Evolutionary conservation across 148 eudicot species (phyloP).

Genomic region (Diospyros kaki): DNA sequence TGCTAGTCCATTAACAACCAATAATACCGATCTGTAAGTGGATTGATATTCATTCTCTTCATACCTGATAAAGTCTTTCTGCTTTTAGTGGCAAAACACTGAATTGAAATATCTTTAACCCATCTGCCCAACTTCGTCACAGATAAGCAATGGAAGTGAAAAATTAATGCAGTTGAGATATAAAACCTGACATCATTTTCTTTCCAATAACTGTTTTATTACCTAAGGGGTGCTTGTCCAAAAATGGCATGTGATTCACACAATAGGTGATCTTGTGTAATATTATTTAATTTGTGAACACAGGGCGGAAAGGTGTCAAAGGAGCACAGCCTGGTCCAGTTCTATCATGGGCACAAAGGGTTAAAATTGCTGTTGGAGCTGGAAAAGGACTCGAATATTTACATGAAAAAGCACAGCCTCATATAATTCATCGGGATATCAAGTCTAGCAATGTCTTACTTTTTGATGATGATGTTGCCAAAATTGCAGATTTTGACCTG

Average conservation of each 20-base stretch:
- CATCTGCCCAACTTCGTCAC: not conserved
- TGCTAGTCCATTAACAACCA: not conserved
- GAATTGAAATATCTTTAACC: not conserved
- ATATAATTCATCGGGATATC: conserved; percentile 73
- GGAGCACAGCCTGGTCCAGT: conserved; percentile 81
- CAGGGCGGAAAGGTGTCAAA: conserved; percentile 75
- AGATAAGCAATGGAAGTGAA: not conserved
- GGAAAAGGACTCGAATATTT: conserved; percentile 81
- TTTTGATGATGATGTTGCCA: conserved; percentile 73
- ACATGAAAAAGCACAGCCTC: conserved; percentile 76
- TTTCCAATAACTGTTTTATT: not conserved
- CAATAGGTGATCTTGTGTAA: not conserved
- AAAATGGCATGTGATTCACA: not conserved
- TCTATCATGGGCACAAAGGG: conserved; percentile 74
- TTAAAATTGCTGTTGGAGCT: conserved; percentile 81
- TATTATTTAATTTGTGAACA: conserved; percentile 4
- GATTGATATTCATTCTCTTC: not conserved
- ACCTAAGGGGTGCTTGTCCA: not conserved
- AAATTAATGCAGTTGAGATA: not conserved
- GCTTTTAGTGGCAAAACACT: not conserved
- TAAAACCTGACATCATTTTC: not conserved
- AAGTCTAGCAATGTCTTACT: conserved; percentile 78
- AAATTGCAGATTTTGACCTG: conserved; percentile 77
- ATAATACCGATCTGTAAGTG: not conserved
- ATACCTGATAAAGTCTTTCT: not conserved